A percentile compares a stretch with the other conserved stretches of the same genome.
phyloP scores from a whole-genome alignment of 2,329 filamentous ascomycete species.

The Arthroderma sp. region DNA sequence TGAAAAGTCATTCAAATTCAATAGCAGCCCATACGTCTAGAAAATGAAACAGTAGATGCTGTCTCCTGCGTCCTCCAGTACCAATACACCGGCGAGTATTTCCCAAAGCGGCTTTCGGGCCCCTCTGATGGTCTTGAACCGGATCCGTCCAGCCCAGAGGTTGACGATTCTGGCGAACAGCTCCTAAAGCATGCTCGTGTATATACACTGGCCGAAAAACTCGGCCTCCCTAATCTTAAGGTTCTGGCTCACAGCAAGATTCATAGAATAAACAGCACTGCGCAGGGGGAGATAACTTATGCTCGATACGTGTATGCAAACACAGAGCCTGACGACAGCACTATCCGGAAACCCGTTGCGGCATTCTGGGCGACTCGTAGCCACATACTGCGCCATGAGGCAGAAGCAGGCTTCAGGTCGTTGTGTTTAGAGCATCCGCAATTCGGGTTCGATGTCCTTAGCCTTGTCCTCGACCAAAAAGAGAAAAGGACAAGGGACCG shows the following conservation, averaged over 20 bases:
- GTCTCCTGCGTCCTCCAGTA: constrained; percentile 71
- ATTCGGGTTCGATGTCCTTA: constrained; percentile 86
- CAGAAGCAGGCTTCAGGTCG: constrained; percentile 68
- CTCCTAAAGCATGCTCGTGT: constrained; percentile 80
- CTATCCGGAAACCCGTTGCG: constrained; percentile 71
- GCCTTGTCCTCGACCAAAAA: constrained; percentile 35
- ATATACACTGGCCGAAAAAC: constrained; percentile 76
- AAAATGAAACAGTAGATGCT: constrained; percentile 55
- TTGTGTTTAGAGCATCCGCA: constrained; percentile 83
- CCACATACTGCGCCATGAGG: constrained; percentile 71
- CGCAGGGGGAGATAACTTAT: constrained; percentile 81
- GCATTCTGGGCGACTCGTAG: constrained; percentile 76
- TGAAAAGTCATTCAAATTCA: no score
- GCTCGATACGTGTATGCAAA: constrained; percentile 80
- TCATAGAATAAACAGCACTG: constrained; percentile 76
- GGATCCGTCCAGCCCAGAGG: constrained; percentile 49
- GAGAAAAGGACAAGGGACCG: constrained; percentile 29
- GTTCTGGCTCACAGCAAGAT: constrained; percentile 77
- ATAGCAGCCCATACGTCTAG: constrained; percentile 55
- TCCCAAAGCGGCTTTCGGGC: constrained; percentile 49
- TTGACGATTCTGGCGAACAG: constrained; percentile 68
- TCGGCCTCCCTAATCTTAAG: constrained; percentile 55
- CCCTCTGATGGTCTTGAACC: constrained; percentile 54
- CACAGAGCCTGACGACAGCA: constrained; percentile 54
- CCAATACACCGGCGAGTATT: constrained; percentile 78